Conservation (phyloP, 371 early-diverging fungal genomes). For the Cokeromyces recurvatus region DNA sequence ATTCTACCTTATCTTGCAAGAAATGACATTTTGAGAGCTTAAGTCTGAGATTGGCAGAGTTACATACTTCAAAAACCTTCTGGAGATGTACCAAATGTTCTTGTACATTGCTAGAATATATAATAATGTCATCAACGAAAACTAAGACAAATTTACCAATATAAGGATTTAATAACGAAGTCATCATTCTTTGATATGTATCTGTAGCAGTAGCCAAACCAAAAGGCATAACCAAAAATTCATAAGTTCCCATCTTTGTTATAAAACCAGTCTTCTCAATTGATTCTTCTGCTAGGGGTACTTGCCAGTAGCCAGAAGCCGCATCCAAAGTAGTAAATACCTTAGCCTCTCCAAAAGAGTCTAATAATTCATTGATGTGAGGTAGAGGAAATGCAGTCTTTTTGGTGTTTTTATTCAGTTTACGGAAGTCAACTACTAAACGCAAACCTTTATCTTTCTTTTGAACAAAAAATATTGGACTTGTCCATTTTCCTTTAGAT, state of each 20-base stretch:
- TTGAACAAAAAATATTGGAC: conserved; percentile 23
- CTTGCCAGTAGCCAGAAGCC: conserved; percentile 8
- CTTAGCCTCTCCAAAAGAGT: conserved; percentile 17
- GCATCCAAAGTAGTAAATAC: conserved; percentile 19
- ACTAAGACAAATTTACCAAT: conserved; percentile 2
- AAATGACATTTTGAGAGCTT: conserved; percentile 19
- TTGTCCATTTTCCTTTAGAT: conserved; percentile 20
- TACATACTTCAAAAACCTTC: conserved; percentile 26
- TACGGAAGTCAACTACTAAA: conserved; percentile 23
- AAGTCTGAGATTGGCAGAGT: conserved; percentile 16
- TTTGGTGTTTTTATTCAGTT: conserved; percentile 30
- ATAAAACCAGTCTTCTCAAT: conserved; percentile 25
- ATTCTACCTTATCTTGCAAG: conserved; percentile 3
- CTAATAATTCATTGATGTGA: conserved; percentile 22
- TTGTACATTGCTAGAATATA: conserved; percentile 3
- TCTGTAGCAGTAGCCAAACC: conserved; percentile 30
- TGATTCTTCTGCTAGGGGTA: conserved; percentile 1
- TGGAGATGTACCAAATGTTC: conserved; percentile 38
- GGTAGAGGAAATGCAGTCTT: conserved; percentile 32
- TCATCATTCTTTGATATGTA: conserved; percentile 29
- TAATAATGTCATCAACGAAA: conserved; percentile 3
- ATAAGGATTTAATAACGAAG: conserved; percentile 24
- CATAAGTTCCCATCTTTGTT: conserved; percentile 1
- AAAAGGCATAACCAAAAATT: conserved; percentile 32
- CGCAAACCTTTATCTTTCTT: conserved; percentile 31